Evolutionary conservation across 2,329 filamentous ascomycete species (phyloP), one percentile per base, ranked within the genome.

Genomic region (Cercospora citrullina): DNA sequence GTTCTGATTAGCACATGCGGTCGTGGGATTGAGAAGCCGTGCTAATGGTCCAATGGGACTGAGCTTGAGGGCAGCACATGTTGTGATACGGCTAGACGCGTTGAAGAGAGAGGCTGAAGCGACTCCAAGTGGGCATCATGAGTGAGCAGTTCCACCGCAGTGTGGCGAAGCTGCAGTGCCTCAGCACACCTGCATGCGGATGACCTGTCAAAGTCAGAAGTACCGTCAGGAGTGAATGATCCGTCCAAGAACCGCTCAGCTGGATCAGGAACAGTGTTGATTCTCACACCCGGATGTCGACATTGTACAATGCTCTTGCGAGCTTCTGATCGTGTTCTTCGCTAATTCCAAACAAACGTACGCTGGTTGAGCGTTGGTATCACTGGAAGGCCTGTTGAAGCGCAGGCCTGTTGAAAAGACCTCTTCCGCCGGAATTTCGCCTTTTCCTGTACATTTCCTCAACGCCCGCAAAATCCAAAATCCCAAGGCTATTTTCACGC

Each of bases 321-420:
- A 65, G 57, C 28, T 21, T 64, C 48, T 48, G 21, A 63, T 63
- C n/a, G 10, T 64, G 60, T 30, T 60, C 55, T 60, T 60, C 26
- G 26, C 26, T 58, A 31, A 33, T 30, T 66, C 39, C 51, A 33
- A 68, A 65, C 51, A 65, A 72, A 76, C 74, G 74, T 76, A 76
- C 75, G 72, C 74, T 73, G 73, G 75, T 76, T 77, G 74, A 76
- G 75, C 75, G 75, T 70, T 73, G 75, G 76, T 77, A 77, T 77
- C 75, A 72, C 74, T 69, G 51, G 39, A 64, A 64, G 59, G 62
- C 45, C 60, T 63, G 60, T 63, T 63, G 60, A 63, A 63, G 39
- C 60, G 42, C 60, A 53, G 60, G 51, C 62, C 62, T 58, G 62
- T 58, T 58, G 62, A 64, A 64, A 57, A 36, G 48, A 64, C 62